Evolutionary conservation across 768 basidiomycete genomes (phyloP).

Genomic region (Suillus subaureus): DNA sequence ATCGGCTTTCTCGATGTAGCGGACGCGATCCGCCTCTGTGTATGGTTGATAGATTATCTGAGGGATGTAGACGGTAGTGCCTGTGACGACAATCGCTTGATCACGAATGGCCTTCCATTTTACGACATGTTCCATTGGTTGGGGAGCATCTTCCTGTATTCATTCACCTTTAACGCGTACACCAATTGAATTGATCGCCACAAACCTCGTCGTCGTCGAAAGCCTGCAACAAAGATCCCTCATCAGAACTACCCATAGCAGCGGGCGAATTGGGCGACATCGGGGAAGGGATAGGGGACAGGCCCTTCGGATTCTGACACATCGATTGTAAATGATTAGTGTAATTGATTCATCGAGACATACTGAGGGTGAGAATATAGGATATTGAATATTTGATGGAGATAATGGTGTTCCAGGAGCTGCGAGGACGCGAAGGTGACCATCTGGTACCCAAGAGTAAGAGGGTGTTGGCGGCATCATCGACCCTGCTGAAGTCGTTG

Average conservation of each 20-base stretch:
- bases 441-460: not conserved
- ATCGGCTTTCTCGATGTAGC: constrained; percentile 72
- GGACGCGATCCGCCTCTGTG: constrained; percentile 73
- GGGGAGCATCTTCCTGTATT: constrained; percentile 25
- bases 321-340: not conserved
- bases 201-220: constrained; percentile 1
- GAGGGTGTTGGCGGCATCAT: constrained; percentile 3
- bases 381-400: not conserved
- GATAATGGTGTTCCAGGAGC: not conserved
- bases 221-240: not conserved
- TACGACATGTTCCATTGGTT: constrained; percentile 27
- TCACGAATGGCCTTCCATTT: constrained; percentile 27
- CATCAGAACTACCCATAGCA: not conserved
- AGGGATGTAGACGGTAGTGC: constrained; percentile 58
- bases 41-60: constrained; percentile 76
- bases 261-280: constrained; percentile 1
- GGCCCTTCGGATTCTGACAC: not conserved
- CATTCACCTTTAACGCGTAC: not conserved
- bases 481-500: not conserved
- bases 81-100: constrained; percentile 21
- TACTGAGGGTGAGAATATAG: not conserved
- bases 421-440: not conserved
- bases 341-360: not conserved
- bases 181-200: not conserved
- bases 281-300: not conserved